These are phyloP conservation scores for Cylindrodendrum hubeiense DNA, from an alignment of 2,329 filamentous ascomycete species.

Conservation along the genomic window DNA sequence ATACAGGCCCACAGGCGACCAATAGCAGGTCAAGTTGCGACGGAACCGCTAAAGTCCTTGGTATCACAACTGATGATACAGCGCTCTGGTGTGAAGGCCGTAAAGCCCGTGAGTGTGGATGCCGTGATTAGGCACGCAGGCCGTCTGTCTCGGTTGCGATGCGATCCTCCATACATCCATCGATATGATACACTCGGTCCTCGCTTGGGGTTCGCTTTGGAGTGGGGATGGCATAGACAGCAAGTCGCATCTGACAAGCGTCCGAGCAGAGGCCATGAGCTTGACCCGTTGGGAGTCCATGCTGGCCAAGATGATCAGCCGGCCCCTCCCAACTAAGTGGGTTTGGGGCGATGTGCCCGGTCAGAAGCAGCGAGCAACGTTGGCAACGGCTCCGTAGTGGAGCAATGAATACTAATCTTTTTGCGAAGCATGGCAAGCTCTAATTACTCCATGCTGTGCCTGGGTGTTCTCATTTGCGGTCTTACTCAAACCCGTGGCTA, in stretches of 20 bases:
- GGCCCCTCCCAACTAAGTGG: slow-evolving; percentile 22
- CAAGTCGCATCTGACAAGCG: slow-evolving; percentile 8
- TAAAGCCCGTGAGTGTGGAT: slow-evolving; percentile 1
- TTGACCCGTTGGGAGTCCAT: slow-evolving; percentile 14
- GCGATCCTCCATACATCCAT: slow-evolving; percentile 13
- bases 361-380: slow-evolving; percentile 2
- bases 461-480: not conserved
- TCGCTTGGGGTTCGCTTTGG: slow-evolving; percentile 10
- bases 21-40: slow-evolving; percentile 5
- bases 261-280: slow-evolving; percentile 17
- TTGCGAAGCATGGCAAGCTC: slow-evolving; percentile 6
- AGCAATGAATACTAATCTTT: slow-evolving; percentile 10
- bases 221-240: slow-evolving; percentile 3
- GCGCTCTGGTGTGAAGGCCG: not conserved
- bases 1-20: not conserved
- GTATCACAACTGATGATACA: not conserved
- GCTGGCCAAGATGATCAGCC: slow-evolving; percentile 25
- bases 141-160: slow-evolving; percentile 22
- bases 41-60: not conserved
- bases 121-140: slow-evolving; percentile 16
- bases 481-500: slow-evolving; percentile 3
- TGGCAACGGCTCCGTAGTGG: slow-evolving; percentile 12
- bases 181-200: slow-evolving; percentile 18
- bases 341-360: not conserved
- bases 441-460: not conserved